Conservation (phyloP, 305 asterid species). For the Fraxinus dipetala region DNA sequence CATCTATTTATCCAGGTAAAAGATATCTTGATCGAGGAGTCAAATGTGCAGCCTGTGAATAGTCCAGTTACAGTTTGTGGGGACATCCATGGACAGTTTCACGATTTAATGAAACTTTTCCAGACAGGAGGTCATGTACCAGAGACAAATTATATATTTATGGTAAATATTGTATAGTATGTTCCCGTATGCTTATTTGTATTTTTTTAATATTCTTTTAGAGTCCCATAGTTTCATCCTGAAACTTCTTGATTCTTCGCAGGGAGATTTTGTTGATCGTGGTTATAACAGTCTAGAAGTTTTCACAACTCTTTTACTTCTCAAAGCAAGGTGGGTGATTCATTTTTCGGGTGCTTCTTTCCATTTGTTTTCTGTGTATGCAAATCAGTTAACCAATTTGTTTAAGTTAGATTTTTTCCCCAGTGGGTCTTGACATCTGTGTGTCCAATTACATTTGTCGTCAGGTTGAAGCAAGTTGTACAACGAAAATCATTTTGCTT, state of each 20-base stretch:
- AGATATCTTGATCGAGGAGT: conserved; percentile 95
- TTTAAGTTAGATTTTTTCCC: background rate
- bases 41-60: conserved; percentile 97
- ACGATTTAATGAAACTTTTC: conserved; percentile 94
- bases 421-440: background rate
- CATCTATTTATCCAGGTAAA: conserved; percentile 57
- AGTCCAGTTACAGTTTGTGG: conserved; percentile 99
- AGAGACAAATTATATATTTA: conserved; percentile 90
- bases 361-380: background rate
- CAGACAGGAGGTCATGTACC: conserved; percentile 99
- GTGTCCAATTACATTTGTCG: background rate
- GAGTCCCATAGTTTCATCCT: conserved; percentile 3
- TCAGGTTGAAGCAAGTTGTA: background rate
- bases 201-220: background rate
- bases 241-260: conserved; percentile 26
- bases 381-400: background rate
- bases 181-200: background rate
- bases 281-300: conserved; percentile 97
- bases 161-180: conserved; percentile 47
- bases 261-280: conserved; percentile 99
- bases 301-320: conserved; percentile 89
- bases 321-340: conserved; percentile 78
- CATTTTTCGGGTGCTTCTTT: background rate
- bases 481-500: background rate
- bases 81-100: conserved; percentile 98